Conservation (phyloP, 2,329 filamentous ascomycete species). For the Talaromyces sp. region DNA sequence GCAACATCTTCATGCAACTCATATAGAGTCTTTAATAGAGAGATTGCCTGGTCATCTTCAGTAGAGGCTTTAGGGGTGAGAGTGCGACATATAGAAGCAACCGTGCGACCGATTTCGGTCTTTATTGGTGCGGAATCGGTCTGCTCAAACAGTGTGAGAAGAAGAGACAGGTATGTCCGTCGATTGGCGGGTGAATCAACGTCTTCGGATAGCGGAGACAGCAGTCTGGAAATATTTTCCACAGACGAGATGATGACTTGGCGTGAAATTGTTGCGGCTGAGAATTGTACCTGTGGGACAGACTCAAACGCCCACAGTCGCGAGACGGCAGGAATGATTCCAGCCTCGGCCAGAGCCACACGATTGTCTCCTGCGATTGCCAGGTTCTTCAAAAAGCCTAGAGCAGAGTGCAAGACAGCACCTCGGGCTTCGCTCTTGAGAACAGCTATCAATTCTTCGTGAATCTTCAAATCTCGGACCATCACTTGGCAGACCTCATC, state of each 20-base stretch:
- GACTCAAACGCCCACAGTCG: constrained; percentile 45
- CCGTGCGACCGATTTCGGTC: constrained; percentile 50
- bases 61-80: constrained; percentile 34
- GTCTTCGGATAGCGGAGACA: constrained; percentile 35
- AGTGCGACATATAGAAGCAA: constrained; percentile 49
- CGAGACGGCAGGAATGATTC: constrained; percentile 42
- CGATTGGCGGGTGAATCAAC: constrained; percentile 31
- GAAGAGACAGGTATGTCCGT: constrained; percentile 43
- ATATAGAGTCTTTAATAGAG: constrained; percentile 39
- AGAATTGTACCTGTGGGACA: constrained; percentile 49
- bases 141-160: constrained; percentile 46
- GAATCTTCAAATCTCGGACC: constrained; percentile 43
- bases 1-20: constrained; percentile 39
- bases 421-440: constrained; percentile 43
- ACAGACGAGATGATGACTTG: constrained; percentile 42
- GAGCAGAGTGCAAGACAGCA: constrained; percentile 46
- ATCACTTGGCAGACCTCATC: constrained; percentile 47
- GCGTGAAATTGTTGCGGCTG: constrained; percentile 45
- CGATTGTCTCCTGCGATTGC: constrained; percentile 49
- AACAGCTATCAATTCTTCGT: constrained; percentile 44
- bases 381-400: constrained; percentile 53
- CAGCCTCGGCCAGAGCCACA: constrained; percentile 40
- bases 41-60: constrained; percentile 22
- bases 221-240: constrained; percentile 41
- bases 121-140: constrained; percentile 49